phyloP scores from a whole-genome alignment of 495 filamentous ascomycete species.

The Tuber melanosporum region DNA sequence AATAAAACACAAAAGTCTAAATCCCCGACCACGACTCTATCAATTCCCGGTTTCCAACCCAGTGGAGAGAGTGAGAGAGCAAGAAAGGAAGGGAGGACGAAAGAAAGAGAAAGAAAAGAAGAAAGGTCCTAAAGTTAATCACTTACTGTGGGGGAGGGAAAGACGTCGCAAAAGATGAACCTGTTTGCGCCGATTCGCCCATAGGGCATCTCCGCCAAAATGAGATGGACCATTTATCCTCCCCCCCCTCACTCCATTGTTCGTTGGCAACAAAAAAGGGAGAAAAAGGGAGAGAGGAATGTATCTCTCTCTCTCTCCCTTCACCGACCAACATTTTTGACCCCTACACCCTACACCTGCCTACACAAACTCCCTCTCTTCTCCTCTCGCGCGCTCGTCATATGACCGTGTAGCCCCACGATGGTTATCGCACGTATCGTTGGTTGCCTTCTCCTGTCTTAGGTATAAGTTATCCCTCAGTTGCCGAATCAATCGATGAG shows the following conservation, averaged over 20 bases:
- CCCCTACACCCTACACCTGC: not conserved
- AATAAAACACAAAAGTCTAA: not conserved
- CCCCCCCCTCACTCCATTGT: not conserved
- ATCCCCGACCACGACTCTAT: not conserved
- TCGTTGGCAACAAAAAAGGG: not conserved
- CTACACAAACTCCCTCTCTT: not conserved
- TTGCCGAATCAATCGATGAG: not conserved
- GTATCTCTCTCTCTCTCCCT: not conserved
- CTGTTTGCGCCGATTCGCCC: not conserved
- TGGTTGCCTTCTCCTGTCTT: slow-evolving; percentile 4
- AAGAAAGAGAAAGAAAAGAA: not conserved
- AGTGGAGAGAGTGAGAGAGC: not conserved
- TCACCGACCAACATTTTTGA: not conserved
- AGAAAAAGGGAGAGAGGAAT: not conserved
- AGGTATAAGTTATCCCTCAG: not conserved
- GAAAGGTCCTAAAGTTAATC: not conserved
- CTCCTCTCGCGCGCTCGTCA: not conserved
- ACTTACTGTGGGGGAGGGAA: not conserved
- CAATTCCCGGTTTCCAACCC: not conserved
- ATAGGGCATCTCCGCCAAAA: not conserved
- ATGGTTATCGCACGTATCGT: not conserved
- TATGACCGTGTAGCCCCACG: not conserved
- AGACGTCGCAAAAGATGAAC: not conserved
- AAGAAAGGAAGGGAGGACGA: not conserved
- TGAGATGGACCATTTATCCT: not conserved